A percentile compares a stretch with the other conserved stretches of the same genome.
phyloP scores from a whole-genome alignment of 2,329 filamentous ascomycete genomes.

The Harringtonia aguacate region DNA sequence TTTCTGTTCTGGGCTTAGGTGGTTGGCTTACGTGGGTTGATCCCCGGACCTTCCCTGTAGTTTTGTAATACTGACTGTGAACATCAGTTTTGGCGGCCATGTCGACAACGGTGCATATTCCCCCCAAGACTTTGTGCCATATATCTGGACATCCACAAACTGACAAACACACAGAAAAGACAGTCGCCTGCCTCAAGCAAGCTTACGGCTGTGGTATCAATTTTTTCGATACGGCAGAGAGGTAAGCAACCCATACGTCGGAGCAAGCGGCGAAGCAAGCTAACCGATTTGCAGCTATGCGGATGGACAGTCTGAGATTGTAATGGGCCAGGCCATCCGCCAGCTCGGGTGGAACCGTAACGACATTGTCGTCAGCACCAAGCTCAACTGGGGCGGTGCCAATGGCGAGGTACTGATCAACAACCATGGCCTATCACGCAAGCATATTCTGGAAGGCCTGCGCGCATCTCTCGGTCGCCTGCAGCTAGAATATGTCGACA shows the following conservation, averaged over 20 bases:
- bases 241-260: constrained; percentile 3
- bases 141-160: not conserved
- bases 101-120: constrained; percentile 17
- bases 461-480: constrained; percentile 46
- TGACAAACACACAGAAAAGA: constrained; percentile 30
- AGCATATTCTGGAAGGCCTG: constrained; percentile 51
- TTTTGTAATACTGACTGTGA: not conserved
- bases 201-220: constrained; percentile 51
- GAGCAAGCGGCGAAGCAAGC: constrained; percentile 6
- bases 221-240: constrained; percentile 53
- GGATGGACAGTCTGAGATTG: constrained; percentile 51
- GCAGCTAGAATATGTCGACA: constrained; percentile 51
- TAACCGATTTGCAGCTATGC: constrained; percentile 27
- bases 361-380: constrained; percentile 48
- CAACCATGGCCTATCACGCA: constrained; percentile 48
- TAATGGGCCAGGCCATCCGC: constrained; percentile 52
- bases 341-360: constrained; percentile 50
- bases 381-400: constrained; percentile 47
- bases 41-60: constrained; percentile 18
- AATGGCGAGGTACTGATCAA: constrained; percentile 49
- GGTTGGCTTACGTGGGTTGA: constrained; percentile 39
- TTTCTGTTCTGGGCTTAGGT: constrained; percentile 55
- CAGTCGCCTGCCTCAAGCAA: constrained; percentile 50
- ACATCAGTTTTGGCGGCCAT: constrained; percentile 19
- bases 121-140: not conserved